Percentiles rank a stretch among this genome's conserved stretches.
phyloP scores from a whole-genome alignment of 371 early-diverging fungal species.

The Lichtheimia hyalospora region DNA sequence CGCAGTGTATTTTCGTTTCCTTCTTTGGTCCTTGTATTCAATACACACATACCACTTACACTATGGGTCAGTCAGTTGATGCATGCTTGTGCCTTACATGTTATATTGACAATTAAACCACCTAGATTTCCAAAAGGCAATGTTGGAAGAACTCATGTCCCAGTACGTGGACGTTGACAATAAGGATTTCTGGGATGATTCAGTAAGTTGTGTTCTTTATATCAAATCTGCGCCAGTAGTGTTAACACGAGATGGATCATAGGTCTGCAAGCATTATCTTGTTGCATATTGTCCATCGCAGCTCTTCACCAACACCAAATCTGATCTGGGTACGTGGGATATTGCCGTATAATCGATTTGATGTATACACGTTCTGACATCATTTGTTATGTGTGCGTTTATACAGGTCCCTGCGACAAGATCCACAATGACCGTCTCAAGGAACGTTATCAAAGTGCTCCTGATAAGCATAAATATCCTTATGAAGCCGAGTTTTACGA shows the following conservation, averaged over 20 bases:
- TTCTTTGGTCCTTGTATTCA: too few species aligned
- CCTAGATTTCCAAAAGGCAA: conserved; percentile 67
- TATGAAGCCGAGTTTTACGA: conserved; percentile 80
- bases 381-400: background rate
- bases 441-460: conserved; percentile 68
- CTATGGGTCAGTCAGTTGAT: too few species aligned
- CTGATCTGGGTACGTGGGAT: conserved; percentile 65
- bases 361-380: background rate
- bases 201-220: conserved; percentile 36
- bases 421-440: conserved; percentile 84
- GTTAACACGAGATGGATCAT: conserved; percentile 1
- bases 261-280: conserved; percentile 87
- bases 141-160: conserved; percentile 81
- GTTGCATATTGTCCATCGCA: conserved; percentile 87
- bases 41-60: too few species aligned
- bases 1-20: too few species aligned
- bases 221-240: background rate
- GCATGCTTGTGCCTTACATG: too few species aligned
- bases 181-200: conserved; percentile 67
- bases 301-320: conserved; percentile 87
- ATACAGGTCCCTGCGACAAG: conserved; percentile 65
- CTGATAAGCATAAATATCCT: conserved; percentile 66
- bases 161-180: conserved; percentile 68
- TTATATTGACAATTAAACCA: background rate
- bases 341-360: background rate